A percentile compares a stretch with the other conserved stretches of the same genome.
phyloP scores from a whole-genome alignment of 345 rosid genomes.

The Citrus sinensis region DVS_A1.0 CM039161.1:21107001-21107500 shows the following conservation, averaged over 20 bases:
- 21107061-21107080: constrained; percentile 22
- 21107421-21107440: background rate
- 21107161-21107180: constrained; percentile 34
- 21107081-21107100: constrained; percentile 26
- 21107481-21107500: background rate
- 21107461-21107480: background rate
- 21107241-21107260: constrained; percentile 37
- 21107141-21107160: constrained; percentile 36
- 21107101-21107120: constrained; percentile 30
- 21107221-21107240: constrained; percentile 23
- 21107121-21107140: constrained; percentile 34
- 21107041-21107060: background rate
- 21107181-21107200: constrained; percentile 14
- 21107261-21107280: constrained; percentile 50
- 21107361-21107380: background rate
- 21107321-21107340: constrained; percentile 15
- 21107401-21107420: too few species aligned
- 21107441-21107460: background rate
- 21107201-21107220: background rate
- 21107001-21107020: background rate
- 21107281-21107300: constrained; percentile 50
- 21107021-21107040: background rate
- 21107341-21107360: background rate
- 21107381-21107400: too few species aligned
- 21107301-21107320: constrained; percentile 57